Evolutionary conservation across 2,329 filamentous ascomycete genomes (phyloP).

Genomic region (Colletotrichum sp.): DNA sequence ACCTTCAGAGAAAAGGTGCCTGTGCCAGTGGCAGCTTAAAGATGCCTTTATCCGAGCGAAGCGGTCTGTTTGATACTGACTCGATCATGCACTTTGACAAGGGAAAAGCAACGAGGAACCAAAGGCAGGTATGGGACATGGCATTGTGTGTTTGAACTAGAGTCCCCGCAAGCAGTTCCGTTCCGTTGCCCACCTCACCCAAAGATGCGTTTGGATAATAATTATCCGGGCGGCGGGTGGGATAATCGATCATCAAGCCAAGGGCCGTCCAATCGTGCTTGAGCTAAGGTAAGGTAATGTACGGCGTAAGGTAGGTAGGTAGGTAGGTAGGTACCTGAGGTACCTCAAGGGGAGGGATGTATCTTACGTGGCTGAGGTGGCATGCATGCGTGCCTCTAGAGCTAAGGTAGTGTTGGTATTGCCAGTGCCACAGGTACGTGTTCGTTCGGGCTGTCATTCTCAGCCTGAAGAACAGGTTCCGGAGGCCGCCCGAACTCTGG

Average conservation of each 20-base stretch:
- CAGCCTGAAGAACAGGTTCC: neutral
- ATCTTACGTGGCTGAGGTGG: too few species aligned
- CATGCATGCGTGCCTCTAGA: too few species aligned
- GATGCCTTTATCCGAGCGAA: neutral
- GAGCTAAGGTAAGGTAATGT: neutral
- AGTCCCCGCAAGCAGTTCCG: neutral
- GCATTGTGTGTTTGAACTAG: neutral
- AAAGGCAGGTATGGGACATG: neutral
- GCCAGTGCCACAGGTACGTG: neutral
- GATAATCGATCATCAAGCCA: neutral
- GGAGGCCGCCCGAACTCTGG: conserved; percentile 14
- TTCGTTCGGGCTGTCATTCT: neutral
- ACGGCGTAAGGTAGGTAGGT: neutral
- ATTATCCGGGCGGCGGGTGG: neutral
- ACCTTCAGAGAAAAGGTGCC: neutral
- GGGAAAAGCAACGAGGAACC: neutral
- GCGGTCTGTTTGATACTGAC: neutral
- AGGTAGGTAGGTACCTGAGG: too few species aligned
- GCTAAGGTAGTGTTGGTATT: neutral
- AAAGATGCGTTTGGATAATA: neutral
- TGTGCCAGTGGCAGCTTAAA: neutral
- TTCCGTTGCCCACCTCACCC: neutral
- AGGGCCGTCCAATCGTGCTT: neutral
- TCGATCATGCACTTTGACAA: neutral
- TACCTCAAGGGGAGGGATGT: too few species aligned